phyloP scores from a whole-genome alignment of 2,329 filamentous ascomycete species.

The Sporothrix dimorphospora region DNA sequence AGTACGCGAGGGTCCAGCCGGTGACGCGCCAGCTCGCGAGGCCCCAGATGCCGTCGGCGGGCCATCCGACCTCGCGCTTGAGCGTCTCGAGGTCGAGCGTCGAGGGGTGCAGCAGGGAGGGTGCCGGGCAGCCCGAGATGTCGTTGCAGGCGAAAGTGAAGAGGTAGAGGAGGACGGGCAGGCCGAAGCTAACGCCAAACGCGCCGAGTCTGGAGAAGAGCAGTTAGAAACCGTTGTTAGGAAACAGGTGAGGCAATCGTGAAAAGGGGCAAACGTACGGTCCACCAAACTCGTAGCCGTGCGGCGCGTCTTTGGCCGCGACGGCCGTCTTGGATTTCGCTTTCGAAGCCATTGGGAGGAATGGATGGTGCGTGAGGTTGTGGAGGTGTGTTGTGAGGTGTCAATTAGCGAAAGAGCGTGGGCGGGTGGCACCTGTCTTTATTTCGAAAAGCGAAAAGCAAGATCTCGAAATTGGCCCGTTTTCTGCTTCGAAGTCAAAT shows the following conservation, averaged over 20 bases:
- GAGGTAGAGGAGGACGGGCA: slow-evolving; percentile 77
- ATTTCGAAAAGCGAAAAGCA: not conserved
- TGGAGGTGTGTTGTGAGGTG: not conserved
- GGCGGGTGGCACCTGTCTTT: not conserved
- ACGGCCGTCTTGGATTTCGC: slow-evolving; percentile 2
- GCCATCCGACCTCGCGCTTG: slow-evolving; percentile 83
- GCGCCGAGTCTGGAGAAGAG: slow-evolving; percentile 70
- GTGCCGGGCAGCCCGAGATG: slow-evolving; percentile 84
- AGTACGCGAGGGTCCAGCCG: slow-evolving; percentile 75
- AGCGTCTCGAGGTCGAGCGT: slow-evolving; percentile 71
- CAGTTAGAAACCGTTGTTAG: not conserved
- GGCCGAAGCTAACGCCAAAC: slow-evolving; percentile 74
- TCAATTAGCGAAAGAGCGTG: not conserved
- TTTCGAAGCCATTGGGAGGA: slow-evolving; percentile 25
- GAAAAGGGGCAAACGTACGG: slow-evolving; percentile 46
- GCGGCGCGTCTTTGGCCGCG: slow-evolving; percentile 32
- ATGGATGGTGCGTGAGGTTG: too few species aligned
- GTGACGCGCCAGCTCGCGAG: slow-evolving; percentile 71
- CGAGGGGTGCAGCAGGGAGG: slow-evolving; percentile 73
- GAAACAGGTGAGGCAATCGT: not conserved
- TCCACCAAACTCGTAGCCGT: slow-evolving; percentile 57
- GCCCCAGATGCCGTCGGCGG: slow-evolving; percentile 67
- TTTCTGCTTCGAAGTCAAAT: not conserved
- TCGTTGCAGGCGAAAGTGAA: slow-evolving; percentile 91
- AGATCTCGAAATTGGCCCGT: not conserved